Conservation (phyloP, 768 basidiomycete species). For the Lactarius hengduanensis region DNA sequence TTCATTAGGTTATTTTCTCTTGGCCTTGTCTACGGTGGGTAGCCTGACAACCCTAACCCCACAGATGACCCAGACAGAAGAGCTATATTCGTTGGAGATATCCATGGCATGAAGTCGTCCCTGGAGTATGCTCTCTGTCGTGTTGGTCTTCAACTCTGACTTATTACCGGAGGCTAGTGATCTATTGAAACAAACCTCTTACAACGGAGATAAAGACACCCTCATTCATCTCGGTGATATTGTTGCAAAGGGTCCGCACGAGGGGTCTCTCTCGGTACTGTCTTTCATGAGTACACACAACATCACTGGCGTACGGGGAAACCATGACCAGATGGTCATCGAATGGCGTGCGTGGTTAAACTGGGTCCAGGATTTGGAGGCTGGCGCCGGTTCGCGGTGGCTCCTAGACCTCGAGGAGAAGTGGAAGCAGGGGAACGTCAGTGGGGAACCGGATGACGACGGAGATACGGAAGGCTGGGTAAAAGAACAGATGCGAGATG, state of each 20-base stretch:
- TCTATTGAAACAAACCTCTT: slow-evolving; percentile 62
- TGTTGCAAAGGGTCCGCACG: slow-evolving; percentile 61
- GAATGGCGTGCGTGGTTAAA: slow-evolving; percentile 88
- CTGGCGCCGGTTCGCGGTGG: slow-evolving; percentile 49
- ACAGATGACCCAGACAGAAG: slow-evolving; percentile 54
- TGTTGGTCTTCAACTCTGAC: neutral
- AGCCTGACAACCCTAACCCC: neutral
- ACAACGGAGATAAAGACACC: slow-evolving; percentile 57
- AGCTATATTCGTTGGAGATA: slow-evolving; percentile 79
- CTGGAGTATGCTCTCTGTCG: slow-evolving; percentile 51
- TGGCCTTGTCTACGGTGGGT: neutral
- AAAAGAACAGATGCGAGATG: neutral
- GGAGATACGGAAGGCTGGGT: slow-evolving; percentile 43
- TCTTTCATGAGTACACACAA: slow-evolving; percentile 60
- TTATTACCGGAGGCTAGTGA: slow-evolving; percentile 41
- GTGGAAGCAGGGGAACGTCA: slow-evolving; percentile 39
- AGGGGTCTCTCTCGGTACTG: slow-evolving; percentile 62
- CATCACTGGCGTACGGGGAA: slow-evolving; percentile 83
- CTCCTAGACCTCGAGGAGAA: slow-evolving; percentile 47
- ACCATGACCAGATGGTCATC: slow-evolving; percentile 89
- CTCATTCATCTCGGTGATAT: slow-evolving; percentile 87
- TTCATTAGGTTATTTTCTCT: slow-evolving; percentile 46
- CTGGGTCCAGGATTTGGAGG: slow-evolving; percentile 58
- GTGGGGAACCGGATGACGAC: slow-evolving; percentile 32
- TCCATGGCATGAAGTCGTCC: slow-evolving; percentile 77